These are phyloP conservation scores for Nicotiana noctiflora DNA, from an alignment of 257 asterid species.

Conservation along the genomic window DNA sequence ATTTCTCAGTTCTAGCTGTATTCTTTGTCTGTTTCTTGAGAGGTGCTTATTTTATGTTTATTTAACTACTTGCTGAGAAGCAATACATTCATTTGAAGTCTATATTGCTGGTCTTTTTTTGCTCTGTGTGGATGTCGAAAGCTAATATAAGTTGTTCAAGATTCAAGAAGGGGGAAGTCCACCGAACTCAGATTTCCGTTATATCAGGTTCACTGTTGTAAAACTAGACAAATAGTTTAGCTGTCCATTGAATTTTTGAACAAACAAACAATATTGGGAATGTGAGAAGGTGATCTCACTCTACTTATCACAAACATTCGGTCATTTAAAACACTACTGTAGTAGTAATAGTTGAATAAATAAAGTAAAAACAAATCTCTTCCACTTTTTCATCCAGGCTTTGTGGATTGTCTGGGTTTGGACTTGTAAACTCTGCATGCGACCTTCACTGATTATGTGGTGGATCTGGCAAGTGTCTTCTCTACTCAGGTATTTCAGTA, in stretches of 20 bases:
- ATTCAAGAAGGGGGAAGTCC: not conserved
- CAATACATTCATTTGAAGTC: no score
- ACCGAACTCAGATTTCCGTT: not conserved
- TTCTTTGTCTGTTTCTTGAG: not conserved
- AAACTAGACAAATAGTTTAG: not conserved
- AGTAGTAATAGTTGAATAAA: not conserved
- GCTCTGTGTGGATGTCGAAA: no score
- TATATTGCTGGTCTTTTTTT: no score
- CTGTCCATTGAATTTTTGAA: not conserved
- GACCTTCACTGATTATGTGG: not conserved
- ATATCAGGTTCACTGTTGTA: not conserved
- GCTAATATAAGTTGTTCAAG: not conserved
- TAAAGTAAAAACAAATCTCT: not conserved
- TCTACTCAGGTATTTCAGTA: not conserved
- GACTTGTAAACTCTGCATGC: not conserved
- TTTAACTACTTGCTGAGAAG: no score
- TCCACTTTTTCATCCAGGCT: conserved; percentile 3
- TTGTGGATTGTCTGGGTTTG: not conserved
- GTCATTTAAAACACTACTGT: not conserved
- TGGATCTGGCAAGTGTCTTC: conserved; percentile 1
- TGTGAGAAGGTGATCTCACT: not conserved
- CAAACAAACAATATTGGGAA: not conserved
- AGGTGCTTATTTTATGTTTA: not conserved
- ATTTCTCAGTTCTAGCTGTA: not conserved
- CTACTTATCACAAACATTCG: not conserved